Conservation (phyloP, 2,329 filamentous ascomycete species). For the Macrophomina phaseolina region DNA sequence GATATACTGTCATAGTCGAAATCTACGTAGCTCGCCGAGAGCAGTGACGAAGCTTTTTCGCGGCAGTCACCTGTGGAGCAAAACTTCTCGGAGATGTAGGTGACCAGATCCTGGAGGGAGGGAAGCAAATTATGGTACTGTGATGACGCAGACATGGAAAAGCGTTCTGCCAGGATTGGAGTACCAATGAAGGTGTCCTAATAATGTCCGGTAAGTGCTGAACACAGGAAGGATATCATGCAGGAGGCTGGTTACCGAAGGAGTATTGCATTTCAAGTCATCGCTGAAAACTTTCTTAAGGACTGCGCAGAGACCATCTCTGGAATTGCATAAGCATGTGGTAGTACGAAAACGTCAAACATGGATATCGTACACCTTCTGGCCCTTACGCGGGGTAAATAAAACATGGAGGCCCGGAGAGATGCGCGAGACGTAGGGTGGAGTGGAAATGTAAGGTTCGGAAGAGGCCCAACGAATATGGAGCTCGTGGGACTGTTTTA, state of each 20-base stretch:
- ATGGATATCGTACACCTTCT: slow-evolving; percentile 1
- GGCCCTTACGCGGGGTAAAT: slow-evolving; percentile 65
- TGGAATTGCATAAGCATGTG: slow-evolving; percentile 33
- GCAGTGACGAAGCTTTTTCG: slow-evolving; percentile 53
- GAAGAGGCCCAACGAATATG: slow-evolving; percentile 80
- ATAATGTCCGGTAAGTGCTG: slow-evolving; percentile 25
- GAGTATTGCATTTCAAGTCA: slow-evolving; percentile 60
- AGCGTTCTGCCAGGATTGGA: slow-evolving; percentile 62
- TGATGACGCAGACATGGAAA: slow-evolving; percentile 63
- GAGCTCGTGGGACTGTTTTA: slow-evolving; percentile 71
- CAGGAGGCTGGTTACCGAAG: slow-evolving; percentile 46
- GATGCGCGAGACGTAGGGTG: slow-evolving; percentile 76
- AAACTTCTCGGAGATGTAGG: slow-evolving; percentile 58
- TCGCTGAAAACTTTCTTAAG: slow-evolving; percentile 64
- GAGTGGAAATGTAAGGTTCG: slow-evolving; percentile 61
- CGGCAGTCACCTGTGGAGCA: slow-evolving; percentile 61
- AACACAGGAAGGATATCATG: background rate
- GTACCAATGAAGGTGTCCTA: slow-evolving; percentile 68
- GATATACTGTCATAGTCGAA: slow-evolving; percentile 76
- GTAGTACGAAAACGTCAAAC: too few species aligned
- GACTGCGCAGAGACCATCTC: slow-evolving; percentile 61
- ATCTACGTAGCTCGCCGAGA: slow-evolving; percentile 70
- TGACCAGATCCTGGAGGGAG: slow-evolving; percentile 60
- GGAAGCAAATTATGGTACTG: slow-evolving; percentile 75
- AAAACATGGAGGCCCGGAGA: slow-evolving; percentile 83